Conservation (phyloP, 495 filamentous ascomycete genomes). For the Aspergillus incahuasiensis region DNA sequence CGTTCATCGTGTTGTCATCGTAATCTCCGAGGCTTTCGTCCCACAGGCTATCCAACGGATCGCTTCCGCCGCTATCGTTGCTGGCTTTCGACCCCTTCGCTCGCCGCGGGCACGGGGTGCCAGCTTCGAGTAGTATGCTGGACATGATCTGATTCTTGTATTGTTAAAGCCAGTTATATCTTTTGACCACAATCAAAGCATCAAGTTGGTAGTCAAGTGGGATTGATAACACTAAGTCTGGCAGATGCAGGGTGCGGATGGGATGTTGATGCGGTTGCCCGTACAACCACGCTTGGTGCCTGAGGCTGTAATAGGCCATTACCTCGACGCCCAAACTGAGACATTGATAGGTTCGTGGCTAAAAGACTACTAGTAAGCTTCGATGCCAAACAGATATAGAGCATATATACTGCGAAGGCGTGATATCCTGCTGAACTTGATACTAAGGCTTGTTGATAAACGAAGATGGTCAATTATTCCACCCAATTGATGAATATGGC, state of each 20-base stretch:
- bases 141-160: conserved; percentile 23
- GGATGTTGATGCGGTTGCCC: conserved; percentile 24
- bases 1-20: conserved; percentile 30
- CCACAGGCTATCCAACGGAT: conserved; percentile 24
- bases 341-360: too few relatives aligned
- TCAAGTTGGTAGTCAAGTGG: too few relatives aligned
- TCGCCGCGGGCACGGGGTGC: conserved; percentile 30
- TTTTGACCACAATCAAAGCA: background rate
- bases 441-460: too few relatives aligned
- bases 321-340: too few relatives aligned
- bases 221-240: background rate
- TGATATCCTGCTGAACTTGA: too few relatives aligned
- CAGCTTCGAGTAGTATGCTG: conserved; percentile 20
- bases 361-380: too few relatives aligned
- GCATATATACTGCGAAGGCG: too few relatives aligned
- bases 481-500: too few relatives aligned
- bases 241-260: conserved; percentile 3
- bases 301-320: conserved; percentile 6
- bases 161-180: background rate
- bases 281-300: conserved; percentile 15
- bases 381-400: too few relatives aligned
- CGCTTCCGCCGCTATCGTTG: conserved; percentile 13
- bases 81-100: conserved; percentile 15
- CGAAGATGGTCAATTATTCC: too few relatives aligned
- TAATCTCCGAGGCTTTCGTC: conserved; percentile 16